phyloP scores from a whole-genome alignment of 2,329 filamentous ascomycete genomes.

The Hymenoscyphus linearis region DNA sequence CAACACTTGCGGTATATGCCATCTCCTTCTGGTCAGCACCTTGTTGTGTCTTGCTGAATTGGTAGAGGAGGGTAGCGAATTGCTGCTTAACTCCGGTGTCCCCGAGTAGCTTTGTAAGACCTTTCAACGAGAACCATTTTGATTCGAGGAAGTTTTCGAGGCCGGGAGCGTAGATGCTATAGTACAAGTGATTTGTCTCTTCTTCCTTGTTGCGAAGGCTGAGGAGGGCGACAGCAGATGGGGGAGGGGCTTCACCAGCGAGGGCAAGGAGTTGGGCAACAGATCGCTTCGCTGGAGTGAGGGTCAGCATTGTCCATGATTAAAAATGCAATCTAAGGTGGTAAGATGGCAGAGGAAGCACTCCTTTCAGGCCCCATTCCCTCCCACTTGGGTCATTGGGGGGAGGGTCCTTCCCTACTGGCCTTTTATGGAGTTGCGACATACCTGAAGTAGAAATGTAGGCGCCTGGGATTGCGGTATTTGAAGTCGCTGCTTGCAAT shows the following conservation, averaged over 20 bases:
- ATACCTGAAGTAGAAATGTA: constrained; percentile 27
- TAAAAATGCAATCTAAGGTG: constrained; percentile 28
- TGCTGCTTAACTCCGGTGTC: constrained; percentile 58
- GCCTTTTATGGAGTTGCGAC: constrained; percentile 25
- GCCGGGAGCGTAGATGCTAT: constrained; percentile 68
- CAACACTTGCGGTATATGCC: constrained; percentile 48
- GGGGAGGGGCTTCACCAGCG: constrained; percentile 54
- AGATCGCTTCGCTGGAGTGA: constrained; percentile 55
- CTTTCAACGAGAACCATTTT: constrained; percentile 65
- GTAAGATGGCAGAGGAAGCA: constrained; percentile 35
- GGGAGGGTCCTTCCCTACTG: constrained; percentile 34
- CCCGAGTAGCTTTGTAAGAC: constrained; percentile 39
- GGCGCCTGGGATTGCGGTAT: constrained; percentile 16
- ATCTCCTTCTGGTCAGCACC: constrained; percentile 46
- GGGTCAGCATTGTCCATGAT: constrained; percentile 40
- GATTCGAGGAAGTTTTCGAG: constrained; percentile 77
- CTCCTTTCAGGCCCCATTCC: constrained; percentile 49
- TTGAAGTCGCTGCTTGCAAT: constrained; percentile 44
- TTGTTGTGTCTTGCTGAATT: constrained; percentile 44
- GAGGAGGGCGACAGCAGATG: constrained; percentile 44
- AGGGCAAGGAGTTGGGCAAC: constrained; percentile 66
- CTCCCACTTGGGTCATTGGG: constrained; percentile 34
- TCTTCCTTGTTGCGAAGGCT: constrained; percentile 46
- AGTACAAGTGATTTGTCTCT: constrained; percentile 67
- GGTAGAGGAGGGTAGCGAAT: constrained; percentile 59